Base-by-base conservation (phyloP, 495 filamentous ascomycete species). In the Hypomontagnella monticulosa region DNA sequence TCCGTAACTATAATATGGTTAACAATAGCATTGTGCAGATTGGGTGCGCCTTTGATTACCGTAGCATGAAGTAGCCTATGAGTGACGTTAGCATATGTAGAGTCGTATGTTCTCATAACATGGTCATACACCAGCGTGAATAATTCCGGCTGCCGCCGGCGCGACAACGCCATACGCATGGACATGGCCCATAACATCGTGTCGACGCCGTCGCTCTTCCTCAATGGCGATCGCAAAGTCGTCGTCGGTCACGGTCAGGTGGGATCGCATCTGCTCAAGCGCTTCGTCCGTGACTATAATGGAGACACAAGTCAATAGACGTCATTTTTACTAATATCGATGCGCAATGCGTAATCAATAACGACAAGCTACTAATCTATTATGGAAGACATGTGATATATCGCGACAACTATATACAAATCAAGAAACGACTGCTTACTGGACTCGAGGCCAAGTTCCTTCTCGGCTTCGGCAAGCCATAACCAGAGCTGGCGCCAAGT, bases 401-500 rank as follows among this genome's bases (percentile, higher is more conserved):
- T 14, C 12, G 19, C 19, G 14, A 40, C 15, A n/a, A 15, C 47
- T 50, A 27, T 27, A 27, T 20, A 27, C 6, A 30, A 18, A 20
- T 16, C 7, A 18, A 37, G 18, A 15, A 53, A 54, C 4, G 32
- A 33, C 20, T 3, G n/a, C 58, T 54, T 55, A 62, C 58, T 62
- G 4, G 58, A 47, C 50, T 82, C 75, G 20, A 85, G 71, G 4
- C 87, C 87, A 1, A 90, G 76, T 70, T 91, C 88, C 76, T 89
- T 88, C 78, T 96, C 87, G 20, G 85, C 83, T 80, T 93, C 88
- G n/a, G 92, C 92, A 10, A 96, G 87, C 82, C 85, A 90, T 23
- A 93, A 71, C 92, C 92, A 96, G 44, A 96, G 81, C 65, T 88
- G 79, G 66, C 92, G 85, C 92, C 92, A 95, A 33, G 86, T 92